phyloP scores from a whole-genome alignment of 805 yeast species.

The Isabelozyma pseudorhagii region DNA sequence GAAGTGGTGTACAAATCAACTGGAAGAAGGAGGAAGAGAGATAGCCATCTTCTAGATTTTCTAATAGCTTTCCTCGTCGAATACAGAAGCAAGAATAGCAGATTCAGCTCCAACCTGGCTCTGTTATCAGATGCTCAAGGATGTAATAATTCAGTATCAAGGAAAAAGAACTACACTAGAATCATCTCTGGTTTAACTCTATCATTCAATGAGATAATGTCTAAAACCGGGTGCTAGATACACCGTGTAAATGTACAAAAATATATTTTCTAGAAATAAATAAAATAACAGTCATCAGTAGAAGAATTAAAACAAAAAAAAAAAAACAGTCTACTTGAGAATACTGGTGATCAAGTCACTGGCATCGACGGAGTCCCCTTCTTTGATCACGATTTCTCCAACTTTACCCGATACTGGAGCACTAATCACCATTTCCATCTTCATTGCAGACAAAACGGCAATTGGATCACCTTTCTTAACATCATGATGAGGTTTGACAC shows the following conservation, averaged over 20 bases:
- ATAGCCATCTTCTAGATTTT: too few species aligned
- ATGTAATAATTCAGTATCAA: too few species aligned
- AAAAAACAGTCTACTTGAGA: conserved; percentile 14
- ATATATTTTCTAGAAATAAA: not conserved
- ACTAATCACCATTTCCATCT: conserved; percentile 98
- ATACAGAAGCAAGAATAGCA: too few species aligned
- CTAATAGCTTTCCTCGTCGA: too few species aligned
- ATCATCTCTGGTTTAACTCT: too few species aligned
- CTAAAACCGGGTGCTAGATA: not conserved
- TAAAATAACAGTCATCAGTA: not conserved
- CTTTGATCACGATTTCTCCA: conserved; percentile 71
- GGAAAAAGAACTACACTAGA: too few species aligned
- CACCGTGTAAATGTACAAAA: not conserved
- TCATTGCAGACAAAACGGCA: conserved; percentile 95
- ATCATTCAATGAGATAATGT: not conserved
- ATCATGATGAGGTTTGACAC: conserved; percentile 80
- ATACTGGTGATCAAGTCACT: conserved; percentile 67
- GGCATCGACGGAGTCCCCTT: conserved; percentile 95
- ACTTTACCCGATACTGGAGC: conserved; percentile 88
- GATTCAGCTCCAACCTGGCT: too few species aligned
- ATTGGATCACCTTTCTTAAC: conserved; percentile 96
- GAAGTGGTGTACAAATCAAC: too few species aligned
- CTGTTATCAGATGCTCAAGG: too few species aligned
- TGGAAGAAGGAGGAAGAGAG: too few species aligned
- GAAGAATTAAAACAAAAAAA: not conserved